Conservation (phyloP, 306 rosid genomes). For the Inga leiocalycina region DNA sequence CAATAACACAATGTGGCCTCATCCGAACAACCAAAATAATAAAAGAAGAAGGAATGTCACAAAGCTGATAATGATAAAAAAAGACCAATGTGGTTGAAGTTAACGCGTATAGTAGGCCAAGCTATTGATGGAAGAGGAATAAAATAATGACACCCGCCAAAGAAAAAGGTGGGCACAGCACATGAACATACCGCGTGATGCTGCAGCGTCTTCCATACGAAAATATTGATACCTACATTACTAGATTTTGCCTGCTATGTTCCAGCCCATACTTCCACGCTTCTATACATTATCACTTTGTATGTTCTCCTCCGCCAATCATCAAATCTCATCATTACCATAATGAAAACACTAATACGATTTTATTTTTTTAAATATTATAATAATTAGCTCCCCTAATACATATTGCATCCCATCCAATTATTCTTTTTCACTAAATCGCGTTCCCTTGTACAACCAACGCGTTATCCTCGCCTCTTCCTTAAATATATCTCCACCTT, state of each 20-base stretch:
- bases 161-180: not conserved
- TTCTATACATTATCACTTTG: too few species aligned
- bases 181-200: not conserved
- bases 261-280: conserved; percentile 6
- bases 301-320: not conserved
- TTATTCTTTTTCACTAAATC: not conserved
- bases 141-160: not conserved
- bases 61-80: too few species aligned
- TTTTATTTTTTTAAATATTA: too few species aligned
- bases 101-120: not conserved
- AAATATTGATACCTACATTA: too few species aligned
- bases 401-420: too few species aligned
- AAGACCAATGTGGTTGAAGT: not conserved
- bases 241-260: too few species aligned
- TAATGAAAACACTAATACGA: not conserved
- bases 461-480: not conserved
- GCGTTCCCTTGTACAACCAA: not conserved
- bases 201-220: not conserved
- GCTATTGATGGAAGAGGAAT: not conserved
- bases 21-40: not conserved
- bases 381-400: too few species aligned
- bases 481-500: not conserved
- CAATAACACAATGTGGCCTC: too few species aligned
- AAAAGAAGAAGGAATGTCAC: not conserved
- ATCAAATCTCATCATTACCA: not conserved